Percentiles rank a stretch among this genome's conserved stretches.
These are phyloP conservation scores for Boletus hoseneyae DNA, from an alignment of 1,284 basidiomycete species.

Conservation along the genomic window DNA sequence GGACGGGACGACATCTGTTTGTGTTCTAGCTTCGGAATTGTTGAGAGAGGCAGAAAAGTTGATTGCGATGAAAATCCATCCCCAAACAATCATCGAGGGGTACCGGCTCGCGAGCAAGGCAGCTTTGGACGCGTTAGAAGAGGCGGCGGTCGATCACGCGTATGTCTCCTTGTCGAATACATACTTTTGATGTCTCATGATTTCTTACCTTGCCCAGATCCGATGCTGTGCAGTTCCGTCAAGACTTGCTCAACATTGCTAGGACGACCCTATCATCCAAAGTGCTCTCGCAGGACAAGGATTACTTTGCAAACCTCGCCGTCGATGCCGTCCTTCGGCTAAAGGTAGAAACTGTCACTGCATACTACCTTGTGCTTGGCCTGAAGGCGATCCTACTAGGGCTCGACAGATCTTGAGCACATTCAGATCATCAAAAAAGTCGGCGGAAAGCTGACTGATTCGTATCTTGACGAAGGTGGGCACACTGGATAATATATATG, in stretches of 20 bases:
- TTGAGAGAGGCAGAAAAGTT: constrained; percentile 96
- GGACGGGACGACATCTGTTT: constrained; percentile 95
- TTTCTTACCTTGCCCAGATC: constrained; percentile 40
- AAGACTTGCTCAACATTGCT: constrained; percentile 95
- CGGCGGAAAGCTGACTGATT: constrained; percentile 97
- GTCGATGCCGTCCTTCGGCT: constrained; percentile 95
- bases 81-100: constrained; percentile 99
- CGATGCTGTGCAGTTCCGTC: constrained; percentile 74
- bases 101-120: constrained; percentile 90
- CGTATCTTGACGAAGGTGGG: constrained; percentile 93
- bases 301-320: constrained; percentile 98
- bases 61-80: constrained; percentile 91
- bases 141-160: constrained; percentile 82
- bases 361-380: neutral
- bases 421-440: constrained; percentile 99
- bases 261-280: constrained; percentile 96
- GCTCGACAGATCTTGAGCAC: constrained; percentile 95
- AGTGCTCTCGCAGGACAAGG: constrained; percentile 95
- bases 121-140: constrained; percentile 83
- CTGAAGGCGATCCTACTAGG: constrained; percentile 42
- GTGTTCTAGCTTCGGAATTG: constrained; percentile 90
- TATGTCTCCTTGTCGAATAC: constrained; percentile 37
- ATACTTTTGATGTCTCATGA: neutral
- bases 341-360: constrained; percentile 51
- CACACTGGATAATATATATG: neutral